Evolutionary conservation across 1,284 basidiomycete genomes (phyloP).

Genomic region (Heliocybe sulcata): DNA sequence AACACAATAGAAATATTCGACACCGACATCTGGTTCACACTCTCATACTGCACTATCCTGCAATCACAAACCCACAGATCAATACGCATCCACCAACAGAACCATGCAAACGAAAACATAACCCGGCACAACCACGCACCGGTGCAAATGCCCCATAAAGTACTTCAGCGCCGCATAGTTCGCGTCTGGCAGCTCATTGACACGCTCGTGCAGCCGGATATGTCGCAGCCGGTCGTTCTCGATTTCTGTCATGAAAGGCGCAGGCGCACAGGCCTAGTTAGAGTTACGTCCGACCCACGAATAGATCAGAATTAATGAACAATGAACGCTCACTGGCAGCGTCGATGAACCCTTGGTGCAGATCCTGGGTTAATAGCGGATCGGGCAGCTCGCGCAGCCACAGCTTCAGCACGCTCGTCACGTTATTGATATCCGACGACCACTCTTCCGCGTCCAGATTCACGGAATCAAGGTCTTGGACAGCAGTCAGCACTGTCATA

Average conservation of each 20-base stretch:
- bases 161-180: constrained; percentile 98
- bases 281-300: neutral
- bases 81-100: constrained; percentile 4
- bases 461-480: constrained; percentile 74
- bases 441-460: constrained; percentile 87
- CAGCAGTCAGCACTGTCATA: neutral
- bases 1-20: constrained; percentile 97
- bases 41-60: constrained; percentile 71
- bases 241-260: constrained; percentile 48
- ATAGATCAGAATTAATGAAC: constrained; percentile 3
- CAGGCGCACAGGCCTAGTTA: neutral
- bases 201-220: constrained; percentile 92
- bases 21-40: constrained; percentile 88
- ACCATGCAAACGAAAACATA: neutral
- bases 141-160: constrained; percentile 91
- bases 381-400: constrained; percentile 98
- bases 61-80: neutral
- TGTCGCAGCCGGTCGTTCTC: constrained; percentile 92
- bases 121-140: constrained; percentile 40
- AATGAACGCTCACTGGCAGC: constrained; percentile 72
- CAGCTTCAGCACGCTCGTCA: constrained; percentile 88
- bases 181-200: constrained; percentile 96
- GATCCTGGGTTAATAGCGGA: constrained; percentile 78
- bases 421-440: constrained; percentile 92
- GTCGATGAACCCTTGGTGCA: constrained; percentile 92